A percentile compares a stretch with the other conserved stretches of the same genome.
These are phyloP conservation scores for Daldinia caldariorum DNA, from an alignment of 495 filamentous ascomycete species.

Conservation along the genomic window DNA sequence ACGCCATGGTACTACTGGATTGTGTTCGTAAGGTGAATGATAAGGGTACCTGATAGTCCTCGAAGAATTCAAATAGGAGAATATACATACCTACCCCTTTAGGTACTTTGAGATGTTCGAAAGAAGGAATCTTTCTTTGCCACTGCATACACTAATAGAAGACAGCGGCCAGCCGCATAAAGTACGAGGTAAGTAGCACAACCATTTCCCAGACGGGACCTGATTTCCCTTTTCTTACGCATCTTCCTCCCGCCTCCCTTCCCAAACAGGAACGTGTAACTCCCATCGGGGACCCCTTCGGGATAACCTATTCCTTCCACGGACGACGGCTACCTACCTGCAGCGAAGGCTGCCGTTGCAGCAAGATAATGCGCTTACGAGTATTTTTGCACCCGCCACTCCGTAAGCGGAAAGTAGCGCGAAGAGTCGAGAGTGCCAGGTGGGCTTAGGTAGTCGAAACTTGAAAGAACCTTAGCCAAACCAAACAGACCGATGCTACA, in stretches of 20 bases:
- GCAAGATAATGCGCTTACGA: slow-evolving; percentile 26
- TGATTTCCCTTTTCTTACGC: slow-evolving; percentile 3
- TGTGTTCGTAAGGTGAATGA: not conserved
- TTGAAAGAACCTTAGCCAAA: not conserved
- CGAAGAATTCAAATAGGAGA: not conserved
- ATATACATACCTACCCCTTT: not conserved
- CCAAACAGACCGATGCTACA: slow-evolving; percentile 13
- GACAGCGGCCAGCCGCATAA: not conserved
- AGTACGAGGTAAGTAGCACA: not conserved
- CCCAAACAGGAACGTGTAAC: not conserved
- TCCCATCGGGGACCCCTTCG: not conserved
- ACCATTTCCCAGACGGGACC: not conserved
- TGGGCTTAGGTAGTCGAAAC: too few species aligned
- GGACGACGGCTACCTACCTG: slow-evolving; percentile 14
- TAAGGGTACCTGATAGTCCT: not conserved
- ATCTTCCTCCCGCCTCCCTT: slow-evolving; percentile 3
- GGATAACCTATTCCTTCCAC: slow-evolving; percentile 5
- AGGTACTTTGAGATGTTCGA: not conserved
- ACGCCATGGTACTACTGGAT: too few species aligned
- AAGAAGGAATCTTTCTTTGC: not conserved
- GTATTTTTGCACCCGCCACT: slow-evolving; percentile 18
- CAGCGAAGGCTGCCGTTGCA: slow-evolving; percentile 13
- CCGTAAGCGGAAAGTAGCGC: slow-evolving; percentile 21
- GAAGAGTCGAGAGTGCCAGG: slow-evolving; percentile 2
- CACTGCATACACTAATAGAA: not conserved